Base-by-base conservation (phyloP, 1,284 basidiomycete genomes). In the Ustilago hordei region DNA sequence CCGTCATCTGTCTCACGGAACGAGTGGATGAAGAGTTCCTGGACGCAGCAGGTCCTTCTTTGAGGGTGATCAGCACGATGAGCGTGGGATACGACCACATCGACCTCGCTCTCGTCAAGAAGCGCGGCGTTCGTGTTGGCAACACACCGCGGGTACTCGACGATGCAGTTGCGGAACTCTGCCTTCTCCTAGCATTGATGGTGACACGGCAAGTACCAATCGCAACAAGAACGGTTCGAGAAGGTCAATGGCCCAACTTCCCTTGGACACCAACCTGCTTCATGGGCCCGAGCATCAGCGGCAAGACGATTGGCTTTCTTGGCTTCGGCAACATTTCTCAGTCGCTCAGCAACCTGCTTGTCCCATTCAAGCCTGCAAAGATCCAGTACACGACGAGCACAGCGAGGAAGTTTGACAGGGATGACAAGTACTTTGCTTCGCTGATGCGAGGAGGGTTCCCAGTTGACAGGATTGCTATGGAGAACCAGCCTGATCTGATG, bases 121-220 rank as follows among this genome's bases (percentile, higher is more conserved):
- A 89, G 75, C 89, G 91, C 17, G 89, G 89, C 2, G 89, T 98
- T 69, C 90, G 90, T 55, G 87, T 98, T 12, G 96, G 96, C 5
- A 94, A 95, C 86, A 98, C 95, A 0, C 95, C 95, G 0, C 92
- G 94, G 65, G 92, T 97, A 4, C 89, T 97, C 23, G 95, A 93
- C 12, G 92, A 93, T 81, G 93, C 95, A 68, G 94, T 94, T 90
- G 95, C 95, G 11, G 95, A 98, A 85, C 86, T 94, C 11, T 90
- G 92, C 0, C 89, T 96, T 50, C 93, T 96, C 91, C 90, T 99
- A 5, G 91, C 92, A 1, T 89, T 99, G 36, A 97, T 96, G 94
- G 93, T 94, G 0, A 90, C 92, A 59, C 90, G 95, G 19, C 92
- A 93, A 55, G 92, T 89, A 2, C 91, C 39, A 88, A 91, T 67